Conservation (phyloP, 1,139 yeast genomes). For the Sporopachydermia cereana region DNA sequence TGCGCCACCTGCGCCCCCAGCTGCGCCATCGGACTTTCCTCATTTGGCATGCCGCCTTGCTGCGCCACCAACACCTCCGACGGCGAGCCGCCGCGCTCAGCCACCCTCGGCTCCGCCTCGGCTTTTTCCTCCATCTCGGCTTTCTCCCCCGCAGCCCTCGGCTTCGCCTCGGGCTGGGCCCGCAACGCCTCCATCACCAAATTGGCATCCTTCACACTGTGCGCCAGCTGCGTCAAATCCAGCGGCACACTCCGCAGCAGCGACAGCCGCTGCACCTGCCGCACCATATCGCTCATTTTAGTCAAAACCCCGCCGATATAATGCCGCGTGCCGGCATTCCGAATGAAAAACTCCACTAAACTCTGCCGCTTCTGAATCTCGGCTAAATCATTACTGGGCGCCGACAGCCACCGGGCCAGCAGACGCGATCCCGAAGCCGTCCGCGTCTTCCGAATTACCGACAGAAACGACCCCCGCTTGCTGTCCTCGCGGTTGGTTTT, state of each 20-base stretch:
- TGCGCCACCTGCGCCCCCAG: no score
- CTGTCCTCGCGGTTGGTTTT: conserved; percentile 46
- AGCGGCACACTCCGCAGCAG: conserved; percentile 33
- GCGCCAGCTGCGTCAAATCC: conserved; percentile 34
- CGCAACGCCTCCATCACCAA: neutral
- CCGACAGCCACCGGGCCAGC: conserved; percentile 68
- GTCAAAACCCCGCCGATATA: conserved; percentile 25
- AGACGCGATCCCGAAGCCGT: conserved; percentile 77
- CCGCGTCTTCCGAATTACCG: conserved; percentile 56
- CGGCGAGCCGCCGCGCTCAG: no score
- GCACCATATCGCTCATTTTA: conserved; percentile 36
- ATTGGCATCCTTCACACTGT: conserved; percentile 23
- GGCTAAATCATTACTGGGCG: conserved; percentile 54
- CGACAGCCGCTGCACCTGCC: conserved; percentile 42
- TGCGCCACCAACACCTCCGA: no score
- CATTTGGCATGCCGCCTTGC: no score
- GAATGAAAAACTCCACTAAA: conserved; percentile 42
- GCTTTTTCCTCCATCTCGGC: conserved; percentile 9
- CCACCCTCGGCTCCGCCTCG: conserved; percentile 7
- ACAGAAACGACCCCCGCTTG: conserved; percentile 55
- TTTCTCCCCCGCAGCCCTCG: conserved; percentile 6
- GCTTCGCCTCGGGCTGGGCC: conserved; percentile 7
- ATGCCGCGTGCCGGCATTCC: conserved; percentile 28
- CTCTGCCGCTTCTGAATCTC: conserved; percentile 52
- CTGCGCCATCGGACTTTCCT: no score